Evolutionary conservation across 768 basidiomycete genomes (phyloP), one percentile per base, ranked within the genome.

Genomic region (Phaffia australis): DNA sequence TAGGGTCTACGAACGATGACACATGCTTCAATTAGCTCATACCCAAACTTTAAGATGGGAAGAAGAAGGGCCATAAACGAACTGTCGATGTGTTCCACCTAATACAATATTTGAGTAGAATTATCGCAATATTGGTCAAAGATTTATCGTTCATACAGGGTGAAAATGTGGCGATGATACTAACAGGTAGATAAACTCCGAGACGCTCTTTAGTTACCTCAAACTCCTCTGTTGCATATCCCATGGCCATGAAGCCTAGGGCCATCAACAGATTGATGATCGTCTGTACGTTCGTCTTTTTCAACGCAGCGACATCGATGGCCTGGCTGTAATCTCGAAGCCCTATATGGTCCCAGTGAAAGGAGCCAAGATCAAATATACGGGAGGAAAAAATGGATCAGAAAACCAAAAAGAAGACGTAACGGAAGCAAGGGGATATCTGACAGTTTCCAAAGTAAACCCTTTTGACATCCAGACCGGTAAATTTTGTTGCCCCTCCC

Each of bases 251-350:
- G 78, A 97, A 97, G 9, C 93, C 92, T 57, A 94, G 85, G 21
- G 82, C 88, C 86, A 92, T 91, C 77, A 84, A 83, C 30, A 93
- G 76, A 73, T 91, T 93, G 75, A 94, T 77, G 73, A 94, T 91
- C 0, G 87, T 89, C 83, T 89, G 75, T 4, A 82, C 60, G 42
- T 83, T 81, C 23, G 86, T 78, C 74, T 86, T 86, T 72, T 80
- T 82, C 30, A 67, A 86, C 75, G n/a, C 84, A 11, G 49, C 74
- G 25, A 74, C 71, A 64, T 75, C 90, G 86, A 78, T 91, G 87
- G 23, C 91, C 84, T 2, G 89, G 88, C 83, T 89, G 70, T 65
- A 57, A 56, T 59, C 62, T n/a, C 48, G 47, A n/a, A 69, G 66
- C 66, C 63, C 32, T 30, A 21, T 29, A 3, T 32, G 27, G 32